A percentile compares a stretch with the other conserved stretches of the same genome.
phyloP scores from a whole-genome alignment of 2,329 filamentous ascomycete genomes.

The Colletotrichum sp. region DNA sequence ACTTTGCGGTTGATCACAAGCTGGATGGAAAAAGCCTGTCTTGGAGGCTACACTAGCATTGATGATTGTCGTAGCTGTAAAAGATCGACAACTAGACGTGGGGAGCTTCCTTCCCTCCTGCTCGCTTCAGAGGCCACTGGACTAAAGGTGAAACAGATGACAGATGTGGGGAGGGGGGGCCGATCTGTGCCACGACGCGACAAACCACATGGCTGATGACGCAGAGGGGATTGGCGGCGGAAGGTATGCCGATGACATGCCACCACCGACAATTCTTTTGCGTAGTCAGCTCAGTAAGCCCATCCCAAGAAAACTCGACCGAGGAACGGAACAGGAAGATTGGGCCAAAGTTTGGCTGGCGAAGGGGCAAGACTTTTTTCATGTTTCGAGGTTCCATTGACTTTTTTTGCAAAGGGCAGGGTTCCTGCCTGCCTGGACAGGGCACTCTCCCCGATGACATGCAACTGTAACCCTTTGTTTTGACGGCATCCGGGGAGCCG shows the following conservation, averaged over 20 bases:
- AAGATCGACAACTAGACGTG: neutral
- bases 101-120: neutral
- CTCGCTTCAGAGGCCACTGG: neutral
- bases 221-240: neutral
- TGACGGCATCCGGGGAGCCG: neutral
- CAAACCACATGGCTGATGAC: constrained; percentile 17
- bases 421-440: neutral
- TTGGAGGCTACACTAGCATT: neutral
- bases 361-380: neutral
- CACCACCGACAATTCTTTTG: neutral
- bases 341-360: neutral
- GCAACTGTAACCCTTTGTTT: neutral
- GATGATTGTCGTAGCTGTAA: neutral
- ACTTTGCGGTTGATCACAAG: neutral
- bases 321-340: no score
- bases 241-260: neutral
- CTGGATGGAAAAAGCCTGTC: neutral
- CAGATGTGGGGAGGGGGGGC: constrained; percentile 9
- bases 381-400: neutral
- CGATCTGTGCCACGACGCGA: constrained; percentile 10
- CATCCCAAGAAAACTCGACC: neutral
- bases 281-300: neutral
- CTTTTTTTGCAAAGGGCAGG: neutral
- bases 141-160: constrained; percentile 17
- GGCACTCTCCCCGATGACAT: neutral